These are phyloP conservation scores for Asterionellopsis glacialis DNA, from an alignment of 108 stramenopile species.

Conservation along the genomic window DNA sequence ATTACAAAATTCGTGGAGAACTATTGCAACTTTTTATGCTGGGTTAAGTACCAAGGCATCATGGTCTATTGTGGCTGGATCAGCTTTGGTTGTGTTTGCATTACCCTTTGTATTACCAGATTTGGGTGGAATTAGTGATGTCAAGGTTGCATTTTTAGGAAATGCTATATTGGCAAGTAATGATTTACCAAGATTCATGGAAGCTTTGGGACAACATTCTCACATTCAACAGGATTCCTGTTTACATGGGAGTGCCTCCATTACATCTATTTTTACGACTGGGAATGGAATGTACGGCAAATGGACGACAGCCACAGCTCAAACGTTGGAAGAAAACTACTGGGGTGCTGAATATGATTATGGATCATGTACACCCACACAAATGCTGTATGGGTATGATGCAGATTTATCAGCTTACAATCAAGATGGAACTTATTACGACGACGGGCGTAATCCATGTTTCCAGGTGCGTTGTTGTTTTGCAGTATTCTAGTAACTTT, in stretches of 20 bases:
- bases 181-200: conserved; percentile 45
- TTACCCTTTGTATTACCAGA: too few relatives aligned
- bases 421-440: conserved; percentile 24
- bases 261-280: conserved; percentile 19
- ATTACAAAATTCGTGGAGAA: too few relatives aligned
- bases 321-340: neutral
- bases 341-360: conserved; percentile 30
- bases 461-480: conserved; percentile 13
- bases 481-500: too few relatives aligned
- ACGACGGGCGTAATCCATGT: conserved; percentile 54
- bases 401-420: conserved; percentile 12
- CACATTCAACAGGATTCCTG: conserved; percentile 32
- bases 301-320: neutral
- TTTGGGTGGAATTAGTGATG: too few relatives aligned
- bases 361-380: conserved; percentile 41
- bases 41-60: too few relatives aligned
- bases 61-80: too few relatives aligned
- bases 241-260: conserved; percentile 30
- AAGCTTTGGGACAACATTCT: conserved; percentile 15
- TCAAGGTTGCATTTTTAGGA: conserved; percentile 42
- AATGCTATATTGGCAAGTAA: conserved; percentile 46
- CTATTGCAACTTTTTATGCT: too few relatives aligned
- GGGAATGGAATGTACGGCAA: conserved; percentile 42
- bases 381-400: conserved; percentile 35
- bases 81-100: too few relatives aligned